Base-by-base conservation (phyloP, 179 eudicot genomes). In the Spergularia azorica region DNA sequence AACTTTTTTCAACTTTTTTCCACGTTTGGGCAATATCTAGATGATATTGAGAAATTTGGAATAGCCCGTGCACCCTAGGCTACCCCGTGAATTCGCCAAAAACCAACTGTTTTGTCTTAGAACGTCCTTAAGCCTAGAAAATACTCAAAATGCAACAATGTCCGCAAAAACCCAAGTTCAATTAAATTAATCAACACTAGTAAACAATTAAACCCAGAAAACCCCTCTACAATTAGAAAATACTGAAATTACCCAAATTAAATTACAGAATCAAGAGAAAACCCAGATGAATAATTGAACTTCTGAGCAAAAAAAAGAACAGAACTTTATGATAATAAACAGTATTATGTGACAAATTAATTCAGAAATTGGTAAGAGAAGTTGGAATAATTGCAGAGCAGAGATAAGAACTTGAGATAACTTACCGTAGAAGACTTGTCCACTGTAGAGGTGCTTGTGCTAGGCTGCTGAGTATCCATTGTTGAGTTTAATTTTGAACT, bases 391-490 rank as follows among this genome's bases (percentile, higher is more conserved):
- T 26, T 80, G 76, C 83, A 73, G 50, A 65, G 61, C 18, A 63
- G 55, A 80, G 67, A 48, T 58, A 48, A 71, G 63, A 80, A 4
- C 26, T 20, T 66, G 11, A 76, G 41, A 58, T 9, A 58, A 13
- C 58, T 62, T 10, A 76, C 10, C 16, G 71, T 54, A 38, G 79
- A 64, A 21, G 76, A 76, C 16, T 17, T 62, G 56, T 70, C 79
- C 73, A 71, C 64, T 52, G 50, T 1, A 46, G 64, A 20, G 52
- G 73, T 57, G 70, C 62, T 41, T 38, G 13, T 36, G 9, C 8
- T 43, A 54, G 75, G 63, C 13, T 57, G 43, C 3, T 75, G 73
- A 11, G 59, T 43, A 32, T 57, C 80, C 83, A 71, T 76, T 16
- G 48, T 46, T 41, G 20, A 52, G 5, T 13, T 6, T 55, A 15